Percentiles rank a stretch among this genome's conserved stretches.
Evolutionary conservation across 2,329 filamentous ascomycete genomes (phyloP).

Genomic region (Arthrobotrys conoides): DNA sequence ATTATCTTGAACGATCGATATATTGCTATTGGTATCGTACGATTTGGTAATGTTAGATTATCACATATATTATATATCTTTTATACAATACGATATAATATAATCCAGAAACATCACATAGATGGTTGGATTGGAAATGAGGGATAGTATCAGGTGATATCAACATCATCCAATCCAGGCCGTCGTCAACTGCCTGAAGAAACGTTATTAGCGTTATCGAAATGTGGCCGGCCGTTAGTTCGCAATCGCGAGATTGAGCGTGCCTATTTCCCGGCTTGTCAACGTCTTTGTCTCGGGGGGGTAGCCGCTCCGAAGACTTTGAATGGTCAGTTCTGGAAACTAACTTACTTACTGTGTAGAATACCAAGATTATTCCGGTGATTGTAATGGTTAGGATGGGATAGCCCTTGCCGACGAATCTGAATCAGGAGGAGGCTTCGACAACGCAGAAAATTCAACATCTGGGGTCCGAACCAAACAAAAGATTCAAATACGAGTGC

Average conservation of each 20-base stretch:
- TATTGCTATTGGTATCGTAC: not conserved
- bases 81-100: constrained; percentile 1
- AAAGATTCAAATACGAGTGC: constrained; percentile 40
- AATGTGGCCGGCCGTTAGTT: constrained; percentile 11
- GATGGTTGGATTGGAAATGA: constrained; percentile 14
- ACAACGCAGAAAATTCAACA: constrained; percentile 60
- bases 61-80: too few species aligned
- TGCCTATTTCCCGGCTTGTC: constrained; percentile 35
- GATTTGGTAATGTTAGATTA: not conserved
- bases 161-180: constrained; percentile 23
- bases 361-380: constrained; percentile 6
- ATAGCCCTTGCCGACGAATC: constrained; percentile 47
- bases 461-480: not conserved
- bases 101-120: constrained; percentile 2
- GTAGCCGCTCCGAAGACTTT: constrained; percentile 22
- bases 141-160: constrained; percentile 26
- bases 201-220: not conserved
- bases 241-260: not conserved
- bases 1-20: not conserved
- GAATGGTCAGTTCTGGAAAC: constrained; percentile 20
- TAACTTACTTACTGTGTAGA: too few species aligned
- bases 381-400: constrained; percentile 18
- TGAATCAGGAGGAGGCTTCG: constrained; percentile 56
- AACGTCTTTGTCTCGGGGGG: constrained; percentile 30
- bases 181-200: not conserved